These are phyloP conservation scores for Suhomyces choctaworum DNA, from an alignment of 1,139 yeast genomes.

Conservation along the genomic window DNA sequence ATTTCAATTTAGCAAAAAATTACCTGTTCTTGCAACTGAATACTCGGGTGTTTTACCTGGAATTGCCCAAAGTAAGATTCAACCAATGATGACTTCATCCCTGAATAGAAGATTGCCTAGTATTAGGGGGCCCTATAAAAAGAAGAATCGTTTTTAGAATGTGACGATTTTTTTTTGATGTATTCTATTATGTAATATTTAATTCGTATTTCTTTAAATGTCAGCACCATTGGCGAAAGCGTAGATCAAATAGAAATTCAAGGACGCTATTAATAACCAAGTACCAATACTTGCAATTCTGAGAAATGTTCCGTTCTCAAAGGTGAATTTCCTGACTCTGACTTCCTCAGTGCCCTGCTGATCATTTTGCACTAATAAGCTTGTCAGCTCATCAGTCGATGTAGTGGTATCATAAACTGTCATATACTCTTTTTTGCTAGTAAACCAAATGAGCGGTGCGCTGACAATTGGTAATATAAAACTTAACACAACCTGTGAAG, in stretches of 20 bases:
- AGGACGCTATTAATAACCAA: conserved; percentile 69
- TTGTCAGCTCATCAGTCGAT: conserved; percentile 11
- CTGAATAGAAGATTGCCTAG: conserved; percentile 36
- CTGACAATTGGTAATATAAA: conserved; percentile 71
- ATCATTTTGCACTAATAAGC: conserved; percentile 12
- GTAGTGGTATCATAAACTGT: conserved; percentile 40
- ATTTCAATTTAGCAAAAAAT: conserved; percentile 36
- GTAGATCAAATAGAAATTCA: conserved; percentile 70
- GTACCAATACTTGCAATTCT: conserved; percentile 57
- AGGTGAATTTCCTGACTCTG: conserved; percentile 26
- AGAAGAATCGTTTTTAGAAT: conserved; percentile 29
- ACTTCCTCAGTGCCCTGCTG: conserved; percentile 8
- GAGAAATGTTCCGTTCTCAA: conserved; percentile 65
- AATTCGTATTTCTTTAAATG: conserved; percentile 34
- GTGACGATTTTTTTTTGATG: conserved; percentile 1
- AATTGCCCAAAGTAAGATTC: conserved; percentile 27
- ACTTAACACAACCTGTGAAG: conserved; percentile 75
- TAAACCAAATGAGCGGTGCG: conserved; percentile 76
- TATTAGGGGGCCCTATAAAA: conserved; percentile 43
- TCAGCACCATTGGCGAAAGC: conserved; percentile 74
- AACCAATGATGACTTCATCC: conserved; percentile 14
- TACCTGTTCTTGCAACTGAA: conserved; percentile 74
- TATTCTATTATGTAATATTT: conserved; percentile 13
- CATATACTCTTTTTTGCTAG: conserved; percentile 63
- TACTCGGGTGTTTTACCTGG: conserved; percentile 84